These are phyloP conservation scores for Barnettozyma siamensis DNA, from an alignment of 805 yeast genomes.

Conservation along the genomic window DNA sequence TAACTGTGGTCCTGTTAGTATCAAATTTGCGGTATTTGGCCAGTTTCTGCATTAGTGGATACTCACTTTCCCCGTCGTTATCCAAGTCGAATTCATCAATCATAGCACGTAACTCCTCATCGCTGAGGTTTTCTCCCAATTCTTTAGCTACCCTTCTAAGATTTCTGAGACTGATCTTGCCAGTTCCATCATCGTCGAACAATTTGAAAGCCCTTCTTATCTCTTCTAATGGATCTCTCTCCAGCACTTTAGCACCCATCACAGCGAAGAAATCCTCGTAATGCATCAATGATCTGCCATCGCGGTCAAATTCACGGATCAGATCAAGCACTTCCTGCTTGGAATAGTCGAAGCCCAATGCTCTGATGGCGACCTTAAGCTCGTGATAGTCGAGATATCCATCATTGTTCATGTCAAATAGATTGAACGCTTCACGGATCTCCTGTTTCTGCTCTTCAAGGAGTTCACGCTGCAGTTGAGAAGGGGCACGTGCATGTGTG, in stretches of 20 bases:
- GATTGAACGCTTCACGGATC: constrained; percentile 83
- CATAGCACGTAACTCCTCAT: constrained; percentile 93
- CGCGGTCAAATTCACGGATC: constrained; percentile 76
- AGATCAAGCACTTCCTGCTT: constrained; percentile 71
- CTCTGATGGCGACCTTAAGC: constrained; percentile 81
- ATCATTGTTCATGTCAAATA: constrained; percentile 91
- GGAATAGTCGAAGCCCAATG: constrained; percentile 82
- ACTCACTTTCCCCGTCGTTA: constrained; percentile 77
- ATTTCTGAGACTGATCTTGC: constrained; percentile 76
- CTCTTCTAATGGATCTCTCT: constrained; percentile 91
- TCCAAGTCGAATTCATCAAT: constrained; percentile 95
- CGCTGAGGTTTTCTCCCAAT: constrained; percentile 85
- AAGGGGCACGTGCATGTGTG: constrained; percentile 22
- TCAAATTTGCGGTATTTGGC: constrained; percentile 27
- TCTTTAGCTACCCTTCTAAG: constrained; percentile 88
- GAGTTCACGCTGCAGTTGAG: constrained; percentile 55
- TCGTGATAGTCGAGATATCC: constrained; percentile 91
- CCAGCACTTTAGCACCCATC: constrained; percentile 77
- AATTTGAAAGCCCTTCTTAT: constrained; percentile 82
- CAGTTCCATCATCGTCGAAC: constrained; percentile 85
- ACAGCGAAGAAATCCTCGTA: constrained; percentile 72
- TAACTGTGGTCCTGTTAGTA: constrained; percentile 30
- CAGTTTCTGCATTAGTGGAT: constrained; percentile 27
- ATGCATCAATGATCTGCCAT: constrained; percentile 63
- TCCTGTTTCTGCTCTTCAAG: constrained; percentile 87